Evolutionary conservation across 2,329 filamentous ascomycete genomes (phyloP), one percentile per base, ranked within the genome.

Genomic region (Fusarium paranaense): DNA sequence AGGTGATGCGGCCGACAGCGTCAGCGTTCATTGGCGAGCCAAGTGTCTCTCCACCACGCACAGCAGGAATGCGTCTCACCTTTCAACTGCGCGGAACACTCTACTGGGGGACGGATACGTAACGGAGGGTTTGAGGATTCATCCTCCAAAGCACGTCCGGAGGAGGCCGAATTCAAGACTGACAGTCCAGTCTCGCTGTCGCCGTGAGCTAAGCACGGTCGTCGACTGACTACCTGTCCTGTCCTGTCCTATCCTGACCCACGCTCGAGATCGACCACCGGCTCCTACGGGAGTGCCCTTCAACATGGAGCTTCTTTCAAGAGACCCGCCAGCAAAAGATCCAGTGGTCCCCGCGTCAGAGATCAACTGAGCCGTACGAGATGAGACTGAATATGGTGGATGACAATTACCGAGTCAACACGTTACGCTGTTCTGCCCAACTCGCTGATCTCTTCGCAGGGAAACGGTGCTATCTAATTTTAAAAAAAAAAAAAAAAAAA

Each of bases 181-280:
- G 45, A 30, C 25, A 42, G 13, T 40, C n/a, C 35, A 33, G 20
- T 45, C 14, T 66, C 59, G 54, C 22, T 35, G 45, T 52, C 40
- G 62, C 66, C 52, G 57, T 63, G 62, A 68, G 68, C 62, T 64
- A 59, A 68, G 68, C 65, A 68, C 47, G 68, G 65, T 37, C 56
- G 30, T 62, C 65, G 32, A 38, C 22, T 27, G 62, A 57, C 37
- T 66, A 42, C 30, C 58, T 61, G 58, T 27, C 45, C 22, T 45
- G 35, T 50, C 45, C 45, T 50, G 10, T 27, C 37, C 32, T 38
- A 22, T 40, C 54, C 38, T 69, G 66, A 67, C 70, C 70, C 64
- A 70, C 35, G 64, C 66, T 38, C 42, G 47, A 68, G 73, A 67
- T 70, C 73, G 75, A 71, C 64, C 60, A 61, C 62, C 56, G 66